A percentile compares a stretch with the other conserved stretches of the same genome.
phyloP scores from a whole-genome alignment of 495 filamentous ascomycete species.

The Trichoderma asperelloides region DNA sequence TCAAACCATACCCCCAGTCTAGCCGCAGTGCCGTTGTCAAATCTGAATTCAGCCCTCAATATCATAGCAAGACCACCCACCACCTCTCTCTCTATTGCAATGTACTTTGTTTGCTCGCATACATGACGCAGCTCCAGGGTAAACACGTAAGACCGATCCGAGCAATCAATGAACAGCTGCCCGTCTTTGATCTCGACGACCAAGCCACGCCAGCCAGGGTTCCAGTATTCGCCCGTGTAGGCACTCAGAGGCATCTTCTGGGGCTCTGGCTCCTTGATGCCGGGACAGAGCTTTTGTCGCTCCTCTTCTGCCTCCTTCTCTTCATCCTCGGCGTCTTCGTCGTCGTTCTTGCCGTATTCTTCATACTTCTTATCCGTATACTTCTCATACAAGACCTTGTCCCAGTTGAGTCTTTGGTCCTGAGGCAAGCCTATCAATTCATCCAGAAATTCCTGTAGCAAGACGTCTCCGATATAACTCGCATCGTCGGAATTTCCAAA shows the following conservation, averaged over 20 bases:
- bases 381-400: not conserved
- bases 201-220: conserved; percentile 30
- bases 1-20: not conserved
- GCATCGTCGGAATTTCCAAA: conserved; percentile 32
- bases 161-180: conserved; percentile 26
- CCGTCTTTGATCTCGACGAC: conserved; percentile 17
- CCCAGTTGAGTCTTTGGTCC: not conserved
- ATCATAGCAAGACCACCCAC: not conserved
- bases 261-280: conserved; percentile 16
- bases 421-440: conserved; percentile 22
- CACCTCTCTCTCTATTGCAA: not conserved
- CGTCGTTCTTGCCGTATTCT: not conserved
- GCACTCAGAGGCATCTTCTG: conserved; percentile 21
- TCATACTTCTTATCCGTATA: not conserved
- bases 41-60: not conserved
- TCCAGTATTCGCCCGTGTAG: conserved; percentile 31
- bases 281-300: conserved; percentile 14
- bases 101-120: conserved; percentile 16
- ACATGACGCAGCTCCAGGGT: conserved; percentile 19
- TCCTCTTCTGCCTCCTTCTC: conserved; percentile 14
- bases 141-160: conserved; percentile 21
- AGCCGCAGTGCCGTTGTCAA: not conserved
- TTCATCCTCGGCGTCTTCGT: not conserved
- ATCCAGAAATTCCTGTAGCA: conserved; percentile 30
- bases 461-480: conserved; percentile 12